Evolutionary conservation across 2,329 filamentous ascomycete genomes (phyloP), one percentile per base, ranked within the genome.

Genomic region (Blumeria hordei): DNA sequence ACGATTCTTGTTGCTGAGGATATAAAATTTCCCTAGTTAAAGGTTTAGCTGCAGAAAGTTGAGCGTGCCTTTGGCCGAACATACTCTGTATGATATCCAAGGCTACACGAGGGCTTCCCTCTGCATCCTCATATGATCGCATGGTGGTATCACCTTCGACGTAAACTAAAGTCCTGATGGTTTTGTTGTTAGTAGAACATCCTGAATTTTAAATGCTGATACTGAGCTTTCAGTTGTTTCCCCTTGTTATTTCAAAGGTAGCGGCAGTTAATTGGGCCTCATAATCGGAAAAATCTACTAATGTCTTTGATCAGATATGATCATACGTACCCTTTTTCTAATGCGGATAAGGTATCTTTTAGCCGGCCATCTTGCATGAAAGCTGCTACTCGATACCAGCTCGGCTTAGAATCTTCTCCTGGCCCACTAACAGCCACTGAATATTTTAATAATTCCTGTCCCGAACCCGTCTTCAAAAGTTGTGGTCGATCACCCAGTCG

Each of bases 61-160:
- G 21, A 28, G 21, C 21, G 21, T 28, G 21, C 21, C 21, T 28
- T 28, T 28, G 21, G 21, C 21, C 21, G 12, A 21, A 74, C 85
- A 64, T 79, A 94, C 90, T 81, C 71, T 94, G 87, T 53, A 83
- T 68, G 63, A 96, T 73, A 68, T 72, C 88, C 64, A 95, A 67
- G 53, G 70, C 65, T 55, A 69, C 76, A 61, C 73, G 74, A 62
- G 71, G 76, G 68, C 81, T 81, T 66, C 85, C 85, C 50, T 92
- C 83, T 56, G 71, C 66, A 61, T 83, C 80, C 61, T 83, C 76
- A 66, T 78, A 90, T 47, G 68, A 71, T 61, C 70, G 74, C 70
- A 90, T 79, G 60, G 70, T 71, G 58, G 82, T 83, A 58, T 95
- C 86, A 47, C 84, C 88, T 68, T 96, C 90, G 53, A 96, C 72